Percentiles rank a stretch among this genome's conserved stretches.
Evolutionary conservation across 2,329 filamentous ascomycete species (phyloP).

Genomic region (Stromatinia cepivora): DNA sequence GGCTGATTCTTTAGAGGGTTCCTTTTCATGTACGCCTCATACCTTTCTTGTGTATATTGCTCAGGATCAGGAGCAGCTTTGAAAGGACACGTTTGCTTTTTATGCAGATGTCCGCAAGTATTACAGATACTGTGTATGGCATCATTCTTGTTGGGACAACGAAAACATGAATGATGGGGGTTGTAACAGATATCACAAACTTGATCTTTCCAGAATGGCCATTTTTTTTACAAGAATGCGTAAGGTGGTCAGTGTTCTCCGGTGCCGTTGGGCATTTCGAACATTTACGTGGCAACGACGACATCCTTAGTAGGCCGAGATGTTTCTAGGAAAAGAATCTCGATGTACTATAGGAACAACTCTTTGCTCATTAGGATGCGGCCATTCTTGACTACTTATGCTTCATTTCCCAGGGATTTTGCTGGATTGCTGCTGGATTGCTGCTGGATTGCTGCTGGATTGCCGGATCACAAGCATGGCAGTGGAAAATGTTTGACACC

Average conservation of each 20-base stretch:
- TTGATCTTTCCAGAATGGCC: neutral
- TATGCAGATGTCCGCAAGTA: neutral
- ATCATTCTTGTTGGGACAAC: neutral
- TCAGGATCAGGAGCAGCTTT: neutral
- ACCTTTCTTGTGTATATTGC: neutral
- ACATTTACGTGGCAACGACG: neutral
- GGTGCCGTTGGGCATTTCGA: neutral
- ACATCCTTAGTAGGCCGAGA: neutral
- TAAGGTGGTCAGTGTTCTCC: neutral
- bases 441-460: neutral
- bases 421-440: neutral
- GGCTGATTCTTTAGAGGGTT: no score
- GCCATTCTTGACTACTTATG: neutral
- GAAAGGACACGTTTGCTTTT: neutral
- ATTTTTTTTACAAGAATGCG: neutral
- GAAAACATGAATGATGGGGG: neutral
- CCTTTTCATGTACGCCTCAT: neutral
- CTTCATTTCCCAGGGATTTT: neutral
- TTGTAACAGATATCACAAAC: neutral
- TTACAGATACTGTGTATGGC: neutral
- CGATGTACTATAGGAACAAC: neutral
- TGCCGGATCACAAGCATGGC: neutral
- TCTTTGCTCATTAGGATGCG: neutral
- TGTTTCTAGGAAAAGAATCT: neutral
- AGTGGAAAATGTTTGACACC: no score